Percentiles rank a stretch among this genome's conserved stretches.
These are phyloP conservation scores for Colletotrichum cereale DNA, from an alignment of 2,329 filamentous ascomycete genomes.

Conservation along the genomic window DNA sequence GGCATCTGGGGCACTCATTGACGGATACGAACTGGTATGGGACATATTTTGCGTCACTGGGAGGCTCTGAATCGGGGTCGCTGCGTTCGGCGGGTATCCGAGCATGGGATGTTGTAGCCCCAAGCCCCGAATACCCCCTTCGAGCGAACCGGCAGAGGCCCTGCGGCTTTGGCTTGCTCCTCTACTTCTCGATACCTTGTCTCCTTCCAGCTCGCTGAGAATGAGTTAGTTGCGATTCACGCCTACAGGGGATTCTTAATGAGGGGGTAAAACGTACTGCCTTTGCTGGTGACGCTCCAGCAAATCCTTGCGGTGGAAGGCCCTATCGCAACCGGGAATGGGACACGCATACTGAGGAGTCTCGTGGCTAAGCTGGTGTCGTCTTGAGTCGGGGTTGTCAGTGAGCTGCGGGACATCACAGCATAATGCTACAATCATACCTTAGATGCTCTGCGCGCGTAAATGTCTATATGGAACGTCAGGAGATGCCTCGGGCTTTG, in stretches of 20 bases:
- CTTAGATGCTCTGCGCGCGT: conserved; percentile 73
- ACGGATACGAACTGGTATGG: conserved; percentile 23
- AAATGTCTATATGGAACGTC: conserved; percentile 64
- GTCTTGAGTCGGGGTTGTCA: conserved; percentile 52
- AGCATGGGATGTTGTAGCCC: conserved; percentile 31
- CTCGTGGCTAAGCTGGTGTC: conserved; percentile 71
- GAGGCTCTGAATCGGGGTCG: conserved; percentile 26
- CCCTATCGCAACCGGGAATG: conserved; percentile 66
- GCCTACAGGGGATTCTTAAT: conserved; percentile 43
- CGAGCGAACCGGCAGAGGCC: conserved; percentile 39
- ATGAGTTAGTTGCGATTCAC: conserved; percentile 10
- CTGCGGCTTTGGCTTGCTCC: conserved; percentile 33
- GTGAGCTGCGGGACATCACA: background rate
- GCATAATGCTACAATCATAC: conserved; percentile 50
- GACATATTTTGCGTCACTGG: conserved; percentile 39
- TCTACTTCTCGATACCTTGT: conserved; percentile 32
- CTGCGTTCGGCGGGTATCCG: conserved; percentile 31
- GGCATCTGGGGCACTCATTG: conserved; percentile 26
- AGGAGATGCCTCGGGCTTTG: background rate
- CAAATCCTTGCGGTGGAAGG: conserved; percentile 71
- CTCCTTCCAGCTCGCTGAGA: conserved; percentile 40
- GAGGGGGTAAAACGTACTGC: conserved; percentile 54
- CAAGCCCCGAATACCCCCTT: conserved; percentile 24
- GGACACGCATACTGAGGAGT: conserved; percentile 65
- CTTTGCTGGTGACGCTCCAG: conserved; percentile 67